Evolutionary conservation across 2,329 filamentous ascomycete genomes (phyloP), one percentile per base, ranked within the genome.

Genomic region (Trichoderma harzianum): DNA sequence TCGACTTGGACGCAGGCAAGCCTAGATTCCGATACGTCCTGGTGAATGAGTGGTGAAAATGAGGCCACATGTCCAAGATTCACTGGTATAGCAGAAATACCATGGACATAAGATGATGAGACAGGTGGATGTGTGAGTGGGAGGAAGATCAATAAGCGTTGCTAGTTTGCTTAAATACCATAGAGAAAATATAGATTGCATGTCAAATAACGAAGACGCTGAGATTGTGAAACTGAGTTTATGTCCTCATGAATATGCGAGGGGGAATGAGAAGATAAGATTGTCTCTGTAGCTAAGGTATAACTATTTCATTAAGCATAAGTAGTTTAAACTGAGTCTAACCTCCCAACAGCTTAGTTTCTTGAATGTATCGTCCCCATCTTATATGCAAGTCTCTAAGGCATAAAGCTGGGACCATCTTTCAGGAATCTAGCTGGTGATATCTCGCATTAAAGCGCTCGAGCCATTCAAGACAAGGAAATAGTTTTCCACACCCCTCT

Each of bases 1-100:
- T 88, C 51, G 87, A 90, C 74, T 83, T 90, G 82, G 85, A 87
- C 47, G 80, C 78, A 2, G 88, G 88, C 1, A 86, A 87, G 77
- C 84, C 85, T 5, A 80, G 84, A 74, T 86, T 84, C 72, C 79
- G 84, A 73, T 85, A 85, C 76, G 84, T 86, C 7, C 76, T 86
- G 62, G 78, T 82, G 14, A 85, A 85, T 70, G 80, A 83, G 4
- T 69, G 26, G 28, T 66, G 18, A 55, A 16, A 1, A 7, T 28
- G 5, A 21, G 16, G 18, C 5, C 28, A 53, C 18, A 30, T 34
- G 21, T 21, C n/a, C 5, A 14, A 53, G 2, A 24, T 21, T 12
- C 10, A 24, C 1, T 3, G 18, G 2, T 4, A 14, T 24, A 7
- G 21, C 2, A 7, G 47, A 24, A 7, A 7, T 14, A 4, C 5